Evolutionary conservation across 306 rosid genomes (phyloP), one percentile per base, ranked within the genome.

Genomic region (Vicia villosa): DNA sequence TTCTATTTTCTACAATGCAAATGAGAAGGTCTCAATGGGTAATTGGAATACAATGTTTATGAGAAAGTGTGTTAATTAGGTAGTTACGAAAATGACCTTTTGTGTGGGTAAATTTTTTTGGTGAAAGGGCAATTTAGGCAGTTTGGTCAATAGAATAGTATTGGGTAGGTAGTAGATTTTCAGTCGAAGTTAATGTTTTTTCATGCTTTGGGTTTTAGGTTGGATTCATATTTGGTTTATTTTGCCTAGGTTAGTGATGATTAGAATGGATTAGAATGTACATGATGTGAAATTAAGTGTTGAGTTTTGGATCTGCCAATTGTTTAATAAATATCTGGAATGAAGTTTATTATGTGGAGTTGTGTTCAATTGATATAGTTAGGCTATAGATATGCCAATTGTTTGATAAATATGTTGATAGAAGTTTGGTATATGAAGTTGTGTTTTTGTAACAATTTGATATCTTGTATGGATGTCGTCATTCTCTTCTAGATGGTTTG

Each of bases 401-500:
- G 58, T 60, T 70, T 70, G 71, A 49, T 46, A 4, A 4, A 54
- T 54, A 72, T 41, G 16, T 10, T 19, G n/a, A 19, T 41, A 28
- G 28, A 28, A 74, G 17, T 17, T 52, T 51, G 8, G 22, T 41
- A 13, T 43, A 16, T 45, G 9, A 16, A 36, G 2, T 10, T 10
- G 19, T 38, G 22, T 52, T 0, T 0, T 47, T 66, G 66, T 69
- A 3, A 55, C 90, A 93, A 96, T 93, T 93, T 6, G 98, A 93
- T 82, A 93, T 90, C 88, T 85, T 93, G 97, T 93, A 90, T 34
- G 98, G 98, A 9, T 93, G 98, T 88, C 97, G 98, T 58, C 98
- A 93, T 85, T 93, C 98, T 1, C 98, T 93, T 63, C 97, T 97
- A 0, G 98, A 90, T 73, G 98, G 97, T 56, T 66, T 93, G 85